Conservation (phyloP, 2,329 filamentous ascomycete genomes). For the Aspergillus ustus region DNA sequence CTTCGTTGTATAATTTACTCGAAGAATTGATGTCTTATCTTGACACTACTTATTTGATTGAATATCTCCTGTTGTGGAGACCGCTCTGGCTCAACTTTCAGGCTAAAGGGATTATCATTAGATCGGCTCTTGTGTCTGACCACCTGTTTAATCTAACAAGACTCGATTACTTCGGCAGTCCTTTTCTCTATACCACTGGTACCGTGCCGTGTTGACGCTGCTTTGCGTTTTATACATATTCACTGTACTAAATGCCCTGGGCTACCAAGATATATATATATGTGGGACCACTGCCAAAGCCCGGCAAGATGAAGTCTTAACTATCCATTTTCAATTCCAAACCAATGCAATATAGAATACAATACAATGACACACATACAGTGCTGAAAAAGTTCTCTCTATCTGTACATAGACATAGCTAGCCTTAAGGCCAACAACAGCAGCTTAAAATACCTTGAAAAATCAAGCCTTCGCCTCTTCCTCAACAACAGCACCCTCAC, state of each 20-base stretch:
- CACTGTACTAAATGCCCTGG: too few species aligned
- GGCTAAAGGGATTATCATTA: not conserved
- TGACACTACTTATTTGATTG: not conserved
- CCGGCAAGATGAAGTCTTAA: not conserved
- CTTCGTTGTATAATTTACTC: slow-evolving; percentile 12
- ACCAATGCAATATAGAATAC: slow-evolving; percentile 16
- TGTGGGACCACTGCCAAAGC: too few species aligned
- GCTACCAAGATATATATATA: too few species aligned
- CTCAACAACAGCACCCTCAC: slow-evolving; percentile 46
- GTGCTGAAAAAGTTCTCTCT: not conserved
- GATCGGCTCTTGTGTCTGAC: too few species aligned
- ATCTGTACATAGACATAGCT: slow-evolving; percentile 5
- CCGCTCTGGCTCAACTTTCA: not conserved
- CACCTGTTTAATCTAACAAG: too few species aligned
- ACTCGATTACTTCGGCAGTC: too few species aligned
- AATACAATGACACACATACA: slow-evolving; percentile 4
- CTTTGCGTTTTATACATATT: too few species aligned
- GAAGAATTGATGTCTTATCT: not conserved
- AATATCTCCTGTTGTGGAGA: not conserved
- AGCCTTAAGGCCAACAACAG: too few species aligned
- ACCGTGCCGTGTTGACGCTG: too few species aligned
- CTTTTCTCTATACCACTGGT: too few species aligned
- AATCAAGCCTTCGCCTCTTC: slow-evolving; percentile 20
- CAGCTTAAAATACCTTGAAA: not conserved
- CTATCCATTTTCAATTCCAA: not conserved